Evolutionary conservation across 306 rosid species (phyloP).

Genomic region (Acacia acuminata): DNA sequence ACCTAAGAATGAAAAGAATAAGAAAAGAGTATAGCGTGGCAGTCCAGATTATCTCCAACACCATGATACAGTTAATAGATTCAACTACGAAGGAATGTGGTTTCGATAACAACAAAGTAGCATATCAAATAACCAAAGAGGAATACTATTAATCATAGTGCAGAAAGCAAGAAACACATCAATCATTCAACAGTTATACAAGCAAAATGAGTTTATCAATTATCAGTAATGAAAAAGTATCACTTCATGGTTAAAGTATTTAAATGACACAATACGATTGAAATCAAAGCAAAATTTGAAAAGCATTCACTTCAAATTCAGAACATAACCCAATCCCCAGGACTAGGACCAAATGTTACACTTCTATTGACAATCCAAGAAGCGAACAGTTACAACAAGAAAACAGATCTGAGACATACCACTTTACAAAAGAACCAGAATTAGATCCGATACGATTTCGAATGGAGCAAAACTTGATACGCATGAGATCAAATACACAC

Average conservation of each 20-base stretch:
- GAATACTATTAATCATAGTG: neutral
- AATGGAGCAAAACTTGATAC: neutral
- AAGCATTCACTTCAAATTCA: neutral
- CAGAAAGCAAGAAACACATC: neutral
- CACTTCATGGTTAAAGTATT: neutral
- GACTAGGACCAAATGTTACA: neutral
- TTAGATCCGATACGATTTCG: conserved; percentile 24
- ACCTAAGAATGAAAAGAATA: neutral
- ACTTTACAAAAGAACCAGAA: neutral
- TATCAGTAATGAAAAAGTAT: neutral
- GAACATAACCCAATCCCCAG: neutral
- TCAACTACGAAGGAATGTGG: neutral
- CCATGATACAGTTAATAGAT: neutral
- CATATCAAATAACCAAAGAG: neutral
- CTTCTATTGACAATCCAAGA: neutral
- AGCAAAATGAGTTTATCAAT: neutral
- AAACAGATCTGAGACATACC: conserved; percentile 10
- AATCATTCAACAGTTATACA: neutral
- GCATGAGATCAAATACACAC: neutral
- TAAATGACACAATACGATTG: neutral
- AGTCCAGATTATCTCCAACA: neutral
- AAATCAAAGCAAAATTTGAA: neutral
- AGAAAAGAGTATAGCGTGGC: neutral
- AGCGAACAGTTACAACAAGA: neutral
- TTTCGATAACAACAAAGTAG: neutral